These are phyloP conservation scores for Trichoderma virens DNA, from an alignment of 495 filamentous ascomycete species.

Conservation along the genomic window DNA sequence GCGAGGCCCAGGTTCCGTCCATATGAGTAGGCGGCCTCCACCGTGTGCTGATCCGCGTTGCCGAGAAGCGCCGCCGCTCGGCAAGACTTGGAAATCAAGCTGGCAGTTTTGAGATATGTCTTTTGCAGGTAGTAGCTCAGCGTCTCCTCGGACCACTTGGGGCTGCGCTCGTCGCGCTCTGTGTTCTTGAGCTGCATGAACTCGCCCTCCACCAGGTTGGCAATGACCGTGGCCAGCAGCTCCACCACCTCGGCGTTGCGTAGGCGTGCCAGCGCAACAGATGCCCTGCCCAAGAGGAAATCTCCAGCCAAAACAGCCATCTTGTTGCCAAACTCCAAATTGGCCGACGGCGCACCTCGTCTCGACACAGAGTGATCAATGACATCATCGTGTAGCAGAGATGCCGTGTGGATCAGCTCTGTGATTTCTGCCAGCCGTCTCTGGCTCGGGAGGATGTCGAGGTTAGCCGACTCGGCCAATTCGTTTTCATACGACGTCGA, in stretches of 20 bases:
- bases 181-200: slow-evolving; percentile 99
- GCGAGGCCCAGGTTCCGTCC: slow-evolving; percentile 88
- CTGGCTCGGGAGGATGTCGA: slow-evolving; percentile 86
- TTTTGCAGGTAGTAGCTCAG: slow-evolving; percentile 96
- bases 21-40: slow-evolving; percentile 85
- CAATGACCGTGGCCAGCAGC: slow-evolving; percentile 89
- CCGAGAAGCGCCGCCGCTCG: slow-evolving; percentile 83
- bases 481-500: slow-evolving; percentile 42
- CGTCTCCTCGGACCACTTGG: slow-evolving; percentile 76
- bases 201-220: slow-evolving; percentile 94
- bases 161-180: slow-evolving; percentile 71
- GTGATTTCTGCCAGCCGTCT: slow-evolving; percentile 90
- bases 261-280: slow-evolving; percentile 83
- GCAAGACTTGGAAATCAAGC: slow-evolving; percentile 91
- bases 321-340: slow-evolving; percentile 93
- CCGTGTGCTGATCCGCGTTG: slow-evolving; percentile 62
- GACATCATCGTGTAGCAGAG: slow-evolving; percentile 94
- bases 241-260: slow-evolving; percentile 91
- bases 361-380: slow-evolving; percentile 85
- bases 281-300: slow-evolving; percentile 86
- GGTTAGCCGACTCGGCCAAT: slow-evolving; percentile 40
- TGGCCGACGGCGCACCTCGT: slow-evolving; percentile 77
- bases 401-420: slow-evolving; percentile 93
- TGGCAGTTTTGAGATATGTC: slow-evolving; percentile 95
- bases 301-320: slow-evolving; percentile 97